Conservation (phyloP, 2,329 filamentous ascomycete genomes). For the Cadophora gregata region DNA sequence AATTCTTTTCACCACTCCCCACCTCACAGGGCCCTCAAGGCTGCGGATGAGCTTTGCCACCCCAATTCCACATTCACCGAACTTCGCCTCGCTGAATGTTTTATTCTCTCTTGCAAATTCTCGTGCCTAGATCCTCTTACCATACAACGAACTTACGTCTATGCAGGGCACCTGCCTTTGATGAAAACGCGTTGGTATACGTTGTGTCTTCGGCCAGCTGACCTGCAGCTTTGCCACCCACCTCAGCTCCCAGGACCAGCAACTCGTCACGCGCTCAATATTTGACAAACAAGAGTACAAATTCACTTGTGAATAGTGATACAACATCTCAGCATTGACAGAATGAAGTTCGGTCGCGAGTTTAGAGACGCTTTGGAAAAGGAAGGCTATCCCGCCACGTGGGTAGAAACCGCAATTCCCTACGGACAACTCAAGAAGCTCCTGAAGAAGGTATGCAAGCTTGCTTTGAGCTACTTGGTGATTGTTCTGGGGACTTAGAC, state of each 20-base stretch:
- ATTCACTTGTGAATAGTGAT: constrained; percentile 1
- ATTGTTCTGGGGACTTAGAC: not conserved
- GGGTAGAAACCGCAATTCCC: constrained; percentile 77
- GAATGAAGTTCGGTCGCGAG: constrained; percentile 87
- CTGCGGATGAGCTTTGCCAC: not conserved
- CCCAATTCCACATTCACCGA: too few relatives aligned
- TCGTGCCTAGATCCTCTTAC: too few relatives aligned
- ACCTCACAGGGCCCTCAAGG: not conserved
- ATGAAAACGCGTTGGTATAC: not conserved
- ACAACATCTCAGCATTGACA: constrained; percentile 8
- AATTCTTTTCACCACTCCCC: not conserved
- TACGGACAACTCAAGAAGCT: constrained; percentile 89
- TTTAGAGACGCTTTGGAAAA: constrained; percentile 73
- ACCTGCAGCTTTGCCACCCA: constrained; percentile 2
- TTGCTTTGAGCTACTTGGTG: not conserved
- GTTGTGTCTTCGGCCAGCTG: not conserved
- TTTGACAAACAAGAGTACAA: not conserved
- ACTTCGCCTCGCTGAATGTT: too few relatives aligned
- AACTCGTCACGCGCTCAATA: constrained; percentile 13
- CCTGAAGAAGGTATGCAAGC: constrained; percentile 72
- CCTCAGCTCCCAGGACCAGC: constrained; percentile 1
- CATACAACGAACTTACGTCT: not conserved
- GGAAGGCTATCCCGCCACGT: constrained; percentile 77
- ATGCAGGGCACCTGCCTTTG: constrained; percentile 13
- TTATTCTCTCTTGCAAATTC: not conserved